These are phyloP conservation scores for Suillus americanus DNA, from an alignment of 768 basidiomycete species.

Conservation along the genomic window DNA sequence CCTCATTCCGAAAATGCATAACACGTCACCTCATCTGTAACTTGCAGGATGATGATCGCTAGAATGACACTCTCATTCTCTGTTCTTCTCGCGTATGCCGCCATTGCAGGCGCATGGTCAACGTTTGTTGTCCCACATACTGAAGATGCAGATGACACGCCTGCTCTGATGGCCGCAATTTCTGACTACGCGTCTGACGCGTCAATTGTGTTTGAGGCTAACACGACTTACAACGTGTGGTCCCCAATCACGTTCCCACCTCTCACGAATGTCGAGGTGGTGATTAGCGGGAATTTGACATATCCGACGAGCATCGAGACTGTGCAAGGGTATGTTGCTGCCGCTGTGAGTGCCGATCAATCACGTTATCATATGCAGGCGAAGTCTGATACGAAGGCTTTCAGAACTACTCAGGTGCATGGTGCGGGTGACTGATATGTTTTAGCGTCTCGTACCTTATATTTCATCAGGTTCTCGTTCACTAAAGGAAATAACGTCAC, in stretches of 20 bases:
- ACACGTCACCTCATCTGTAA: neutral
- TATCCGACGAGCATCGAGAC: slow-evolving; percentile 52
- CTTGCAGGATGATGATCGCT: neutral
- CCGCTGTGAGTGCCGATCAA: slow-evolving; percentile 35
- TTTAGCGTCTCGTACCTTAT: neutral
- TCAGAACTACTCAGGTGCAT: slow-evolving; percentile 45
- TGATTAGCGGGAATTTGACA: slow-evolving; percentile 56
- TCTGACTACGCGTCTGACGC: slow-evolving; percentile 39
- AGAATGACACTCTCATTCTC: slow-evolving; percentile 40
- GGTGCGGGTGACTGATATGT: slow-evolving; percentile 28
- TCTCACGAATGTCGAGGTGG: slow-evolving; percentile 56
- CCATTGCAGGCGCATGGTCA: slow-evolving; percentile 38
- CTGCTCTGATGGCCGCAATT: slow-evolving; percentile 44
- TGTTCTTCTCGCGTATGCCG: slow-evolving; percentile 42
- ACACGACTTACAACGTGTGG: slow-evolving; percentile 60
- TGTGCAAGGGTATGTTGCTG: slow-evolving; percentile 47
- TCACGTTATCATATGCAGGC: neutral
- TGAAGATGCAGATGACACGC: slow-evolving; percentile 50
- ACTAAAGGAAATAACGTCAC: slow-evolving; percentile 58
- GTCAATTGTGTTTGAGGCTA: slow-evolving; percentile 57
- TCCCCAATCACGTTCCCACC: slow-evolving; percentile 56
- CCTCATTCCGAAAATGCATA: neutral
- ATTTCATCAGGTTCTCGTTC: slow-evolving; percentile 48
- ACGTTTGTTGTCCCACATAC: slow-evolving; percentile 53
- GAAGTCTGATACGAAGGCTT: slow-evolving; percentile 4